Evolutionary conservation across 2,329 filamentous ascomycete genomes (phyloP), one percentile per base, ranked within the genome.

Genomic region (Arachnomyces sp.): DNA sequence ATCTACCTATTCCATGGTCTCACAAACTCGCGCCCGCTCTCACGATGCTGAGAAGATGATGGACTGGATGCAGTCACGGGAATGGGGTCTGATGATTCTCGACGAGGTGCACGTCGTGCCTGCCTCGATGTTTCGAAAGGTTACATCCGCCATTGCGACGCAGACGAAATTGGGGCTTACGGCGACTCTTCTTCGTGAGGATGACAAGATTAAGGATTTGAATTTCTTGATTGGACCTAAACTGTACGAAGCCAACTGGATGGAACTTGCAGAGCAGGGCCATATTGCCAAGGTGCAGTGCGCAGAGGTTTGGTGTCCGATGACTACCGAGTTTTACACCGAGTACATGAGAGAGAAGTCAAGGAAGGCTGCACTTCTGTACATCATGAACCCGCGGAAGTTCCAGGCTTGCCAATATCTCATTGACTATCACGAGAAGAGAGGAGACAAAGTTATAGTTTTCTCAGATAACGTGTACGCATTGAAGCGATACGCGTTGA

Each of bases 1-100:
- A 38, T 94, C 89, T 8, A 98, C 92, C 1, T 98, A 98, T 63
- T 92, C 87, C 43, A 98, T 98, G 92, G 88, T 98, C n/a, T 94
- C 87, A 7, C 85, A 92, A 55, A 88, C 82, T 11, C 77, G 87
- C 36, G 83, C 86, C 44, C 77, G 90, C 43, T 90, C 92, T 2
- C 82, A 96, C 58, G 90, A 98, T 59, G 85, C 90, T 2, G 81
- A 92, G 57, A 93, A 94, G 68, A 94, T 96, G 79, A 95, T 98
- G 87, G 81, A 92, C 46, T 96, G 94, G 59, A 75, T 98, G 47
- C 81, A 80, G 13, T 75, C 76, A 3, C 81, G 89, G 47, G 92
- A 98, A 72, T 98, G 92, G 92, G 92, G 92, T 53, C 70, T 98
- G 43, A 93, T 98, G 82, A 82, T 98, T 42, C 74, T 96, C 7